Evolutionary conservation across 805 yeast genomes (phyloP).

Genomic region (Clavispora asparagi): DNA sequence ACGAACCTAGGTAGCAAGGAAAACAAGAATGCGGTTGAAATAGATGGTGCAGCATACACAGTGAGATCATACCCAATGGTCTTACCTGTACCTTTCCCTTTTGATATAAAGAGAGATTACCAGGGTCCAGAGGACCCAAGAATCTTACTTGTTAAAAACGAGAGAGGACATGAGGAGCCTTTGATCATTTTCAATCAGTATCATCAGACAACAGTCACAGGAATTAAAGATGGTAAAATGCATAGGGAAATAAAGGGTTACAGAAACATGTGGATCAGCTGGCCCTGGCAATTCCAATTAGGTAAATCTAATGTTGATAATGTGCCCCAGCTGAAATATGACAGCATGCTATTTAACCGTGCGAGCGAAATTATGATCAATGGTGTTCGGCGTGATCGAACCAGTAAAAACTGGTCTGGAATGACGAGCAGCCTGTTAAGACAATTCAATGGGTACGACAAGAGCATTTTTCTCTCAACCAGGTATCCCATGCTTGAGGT

Average conservation of each 20-base stretch:
- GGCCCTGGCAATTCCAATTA: constrained; percentile 11
- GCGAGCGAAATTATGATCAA: neutral
- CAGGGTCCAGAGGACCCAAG: constrained; percentile 52
- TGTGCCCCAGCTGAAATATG: neutral
- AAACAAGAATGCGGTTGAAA: neutral
- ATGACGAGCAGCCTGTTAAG: constrained; percentile 26
- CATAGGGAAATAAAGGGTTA: neutral
- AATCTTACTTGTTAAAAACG: constrained; percentile 27
- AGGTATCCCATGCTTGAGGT: constrained; percentile 30
- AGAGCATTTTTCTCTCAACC: constrained; percentile 25
- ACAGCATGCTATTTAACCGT: neutral
- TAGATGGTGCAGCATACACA: constrained; percentile 2
- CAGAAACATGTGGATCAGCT: neutral
- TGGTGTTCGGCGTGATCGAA: neutral
- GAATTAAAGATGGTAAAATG: neutral
- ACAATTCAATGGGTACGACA: constrained; percentile 18
- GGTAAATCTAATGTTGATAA: constrained; percentile 3
- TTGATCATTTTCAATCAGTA: constrained; percentile 38
- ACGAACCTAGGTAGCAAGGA: constrained; percentile 3
- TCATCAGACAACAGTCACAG: neutral
- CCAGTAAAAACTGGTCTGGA: constrained; percentile 35
- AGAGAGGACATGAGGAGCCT: constrained; percentile 40
- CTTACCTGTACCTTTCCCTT: constrained; percentile 11
- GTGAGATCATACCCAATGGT: constrained; percentile 7
- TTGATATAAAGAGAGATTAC: constrained; percentile 18